Evolutionary conservation across 1,284 basidiomycete genomes (phyloP).

Genomic region (Trametes pubescens): DNA sequence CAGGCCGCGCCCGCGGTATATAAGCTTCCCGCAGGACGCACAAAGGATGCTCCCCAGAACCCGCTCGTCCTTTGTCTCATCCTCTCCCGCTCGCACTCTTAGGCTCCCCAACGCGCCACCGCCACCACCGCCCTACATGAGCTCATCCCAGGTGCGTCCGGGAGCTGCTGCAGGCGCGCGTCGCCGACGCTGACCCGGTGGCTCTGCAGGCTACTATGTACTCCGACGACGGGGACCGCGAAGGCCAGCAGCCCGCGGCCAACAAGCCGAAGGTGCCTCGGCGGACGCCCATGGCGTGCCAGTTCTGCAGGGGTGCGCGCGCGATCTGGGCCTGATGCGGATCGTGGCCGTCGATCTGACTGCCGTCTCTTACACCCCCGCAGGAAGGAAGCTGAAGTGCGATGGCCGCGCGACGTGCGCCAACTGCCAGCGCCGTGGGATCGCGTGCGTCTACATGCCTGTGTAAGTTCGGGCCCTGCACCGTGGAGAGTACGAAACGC

Average conservation of each 20-base stretch:
- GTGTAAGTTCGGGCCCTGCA: slow-evolving; percentile 36
- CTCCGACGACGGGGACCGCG: slow-evolving; percentile 31
- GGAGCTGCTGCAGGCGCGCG: slow-evolving; percentile 2
- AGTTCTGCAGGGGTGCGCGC: slow-evolving; percentile 40
- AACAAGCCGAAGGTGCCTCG: slow-evolving; percentile 35
- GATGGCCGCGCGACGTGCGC: slow-evolving; percentile 44
- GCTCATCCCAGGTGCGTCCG: slow-evolving; percentile 28
- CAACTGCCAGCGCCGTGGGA: slow-evolving; percentile 43
- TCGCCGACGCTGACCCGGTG: slow-evolving; percentile 10
- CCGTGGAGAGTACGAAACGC: slow-evolving; percentile 8
- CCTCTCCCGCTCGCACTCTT: neutral
- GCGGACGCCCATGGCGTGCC: slow-evolving; percentile 42
- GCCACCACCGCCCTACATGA: slow-evolving; percentile 20
- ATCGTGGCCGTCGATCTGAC: slow-evolving; percentile 22
- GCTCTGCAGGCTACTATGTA: slow-evolving; percentile 18
- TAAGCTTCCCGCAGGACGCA: slow-evolving; percentile 11
- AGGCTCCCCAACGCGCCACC: neutral
- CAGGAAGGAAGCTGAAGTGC: slow-evolving; percentile 45
- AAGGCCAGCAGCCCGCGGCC: slow-evolving; percentile 16
- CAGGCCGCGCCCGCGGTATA: slow-evolving; percentile 24
- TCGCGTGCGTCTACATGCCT: slow-evolving; percentile 42
- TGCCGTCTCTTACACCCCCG: slow-evolving; percentile 2
- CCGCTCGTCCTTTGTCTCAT: slow-evolving; percentile 6
- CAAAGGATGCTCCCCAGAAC: slow-evolving; percentile 5
- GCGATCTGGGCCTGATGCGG: neutral